These are phyloP conservation scores for Argentina anserina DNA, from an alignment of 306 rosid genomes.

Conservation along the genomic window DNA sequence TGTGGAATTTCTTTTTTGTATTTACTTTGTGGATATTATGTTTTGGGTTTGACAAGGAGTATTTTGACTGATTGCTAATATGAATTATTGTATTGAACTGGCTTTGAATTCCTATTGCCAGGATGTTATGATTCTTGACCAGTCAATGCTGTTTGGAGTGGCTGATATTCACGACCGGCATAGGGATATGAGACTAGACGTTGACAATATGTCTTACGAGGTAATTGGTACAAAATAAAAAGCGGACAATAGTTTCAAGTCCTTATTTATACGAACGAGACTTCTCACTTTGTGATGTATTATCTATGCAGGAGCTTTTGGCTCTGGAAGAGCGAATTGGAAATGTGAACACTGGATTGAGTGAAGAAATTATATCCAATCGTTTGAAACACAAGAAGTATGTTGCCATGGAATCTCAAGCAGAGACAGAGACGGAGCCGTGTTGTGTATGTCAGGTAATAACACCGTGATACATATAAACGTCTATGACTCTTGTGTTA, in stretches of 20 bases:
- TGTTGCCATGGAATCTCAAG: conserved; percentile 33
- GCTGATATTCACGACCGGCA: conserved; percentile 89
- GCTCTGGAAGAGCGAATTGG: conserved; percentile 98
- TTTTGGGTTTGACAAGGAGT: not conserved
- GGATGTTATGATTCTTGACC: conserved; percentile 97
- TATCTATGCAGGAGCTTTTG: conserved; percentile 61
- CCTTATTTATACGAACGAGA: not conserved
- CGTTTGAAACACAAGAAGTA: conserved; percentile 56
- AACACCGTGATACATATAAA: not conserved
- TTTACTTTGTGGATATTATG: not conserved
- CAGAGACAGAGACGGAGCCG: conserved; percentile 74
- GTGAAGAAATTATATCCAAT: conserved; percentile 57
- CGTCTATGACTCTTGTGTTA: not conserved
- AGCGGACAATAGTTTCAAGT: not conserved
- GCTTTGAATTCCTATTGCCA: conserved; percentile 31
- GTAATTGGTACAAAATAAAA: conserved; percentile 26
- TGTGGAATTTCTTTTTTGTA: too few relatives aligned
- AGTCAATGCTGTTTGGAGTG: conserved; percentile 72
- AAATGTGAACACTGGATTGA: conserved; percentile 84
- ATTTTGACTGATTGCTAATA: not conserved
- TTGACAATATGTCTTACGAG: conserved; percentile 97
- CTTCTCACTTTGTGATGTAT: not conserved
- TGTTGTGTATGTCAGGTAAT: conserved; percentile 95
- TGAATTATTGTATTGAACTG: not conserved
- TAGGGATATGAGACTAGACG: conserved; percentile 97